These are phyloP conservation scores for Quercus bicolor DNA, from an alignment of 306 rosid species.

Conservation along the genomic window DNA sequence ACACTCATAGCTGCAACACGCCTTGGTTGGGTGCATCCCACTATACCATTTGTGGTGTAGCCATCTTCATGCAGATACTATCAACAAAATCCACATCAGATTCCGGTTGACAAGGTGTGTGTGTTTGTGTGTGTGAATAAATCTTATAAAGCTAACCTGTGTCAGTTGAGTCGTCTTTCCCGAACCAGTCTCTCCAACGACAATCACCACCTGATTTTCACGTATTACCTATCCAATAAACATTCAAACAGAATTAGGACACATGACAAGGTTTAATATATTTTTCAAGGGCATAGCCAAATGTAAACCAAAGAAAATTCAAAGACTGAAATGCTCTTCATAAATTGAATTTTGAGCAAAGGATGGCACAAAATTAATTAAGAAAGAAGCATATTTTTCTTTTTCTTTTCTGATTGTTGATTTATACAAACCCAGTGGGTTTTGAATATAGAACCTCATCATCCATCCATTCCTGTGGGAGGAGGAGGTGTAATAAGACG, in stretches of 20 bases:
- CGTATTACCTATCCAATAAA: slow-evolving; percentile 65
- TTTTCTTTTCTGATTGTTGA: too few relatives aligned
- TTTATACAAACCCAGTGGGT: too few relatives aligned
- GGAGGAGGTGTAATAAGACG: too few relatives aligned
- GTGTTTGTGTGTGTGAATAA: not conserved
- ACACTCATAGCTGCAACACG: slow-evolving; percentile 99
- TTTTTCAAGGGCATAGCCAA: slow-evolving; percentile 14
- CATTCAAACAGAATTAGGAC: slow-evolving; percentile 10
- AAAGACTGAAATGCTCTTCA: not conserved
- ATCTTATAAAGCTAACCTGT: slow-evolving; percentile 50
- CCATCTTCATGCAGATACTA: slow-evolving; percentile 97
- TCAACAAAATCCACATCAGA: slow-evolving; percentile 32
- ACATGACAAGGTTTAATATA: slow-evolving; percentile 8
- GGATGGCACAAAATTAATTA: not conserved
- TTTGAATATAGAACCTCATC: too few relatives aligned
- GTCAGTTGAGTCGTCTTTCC: slow-evolving; percentile 98
- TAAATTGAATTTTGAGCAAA: slow-evolving; percentile 1
- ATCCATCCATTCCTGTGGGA: too few relatives aligned
- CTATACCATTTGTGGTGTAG: slow-evolving; percentile 65
- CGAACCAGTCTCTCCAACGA: slow-evolving; percentile 99
- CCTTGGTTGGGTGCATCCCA: slow-evolving; percentile 99
- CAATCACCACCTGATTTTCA: slow-evolving; percentile 90
- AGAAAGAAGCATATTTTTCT: not conserved
- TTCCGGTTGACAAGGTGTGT: not conserved
- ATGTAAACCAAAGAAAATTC: not conserved